Conservation (phyloP, 2,329 filamentous ascomycete species). For the Nothopassalora personata region DNA sequence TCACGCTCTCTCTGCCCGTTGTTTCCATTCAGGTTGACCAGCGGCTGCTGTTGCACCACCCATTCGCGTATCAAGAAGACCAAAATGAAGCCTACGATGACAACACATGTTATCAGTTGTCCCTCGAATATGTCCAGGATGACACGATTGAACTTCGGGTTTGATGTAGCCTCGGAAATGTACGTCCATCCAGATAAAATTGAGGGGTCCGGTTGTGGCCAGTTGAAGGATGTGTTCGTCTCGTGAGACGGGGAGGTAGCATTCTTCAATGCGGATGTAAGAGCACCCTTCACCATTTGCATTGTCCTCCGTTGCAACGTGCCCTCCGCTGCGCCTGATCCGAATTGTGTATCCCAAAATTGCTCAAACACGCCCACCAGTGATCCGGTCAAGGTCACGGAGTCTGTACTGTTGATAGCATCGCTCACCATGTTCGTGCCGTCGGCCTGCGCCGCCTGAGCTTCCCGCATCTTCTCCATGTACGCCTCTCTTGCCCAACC, state of each 20-base stretch:
- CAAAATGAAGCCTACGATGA: conserved; percentile 92
- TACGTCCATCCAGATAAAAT: conserved; percentile 30
- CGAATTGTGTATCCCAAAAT: conserved; percentile 9
- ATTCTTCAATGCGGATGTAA: conserved; percentile 9
- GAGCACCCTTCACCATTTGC: conserved; percentile 4
- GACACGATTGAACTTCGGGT: conserved; percentile 66
- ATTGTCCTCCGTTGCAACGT: conserved; percentile 3
- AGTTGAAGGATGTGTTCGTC: conserved; percentile 11
- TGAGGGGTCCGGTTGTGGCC: conserved; percentile 21
- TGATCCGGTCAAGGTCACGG: not conserved
- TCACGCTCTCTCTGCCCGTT: conserved; percentile 26
- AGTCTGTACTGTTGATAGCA: not conserved
- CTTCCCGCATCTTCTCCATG: conserved; percentile 21
- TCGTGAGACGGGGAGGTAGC: conserved; percentile 1
- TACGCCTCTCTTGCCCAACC: conserved; percentile 51
- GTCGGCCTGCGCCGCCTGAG: not conserved
- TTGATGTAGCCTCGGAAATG: conserved; percentile 63
- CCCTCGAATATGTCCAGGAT: conserved; percentile 84
- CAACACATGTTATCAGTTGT: conserved; percentile 84
- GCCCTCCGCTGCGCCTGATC: conserved; percentile 1
- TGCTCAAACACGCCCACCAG: conserved; percentile 9
- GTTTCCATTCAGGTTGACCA: conserved; percentile 56
- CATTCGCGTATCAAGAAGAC: conserved; percentile 95
- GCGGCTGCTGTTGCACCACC: conserved; percentile 95
- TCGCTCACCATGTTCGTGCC: not conserved